Evolutionary conservation across 2,329 filamentous ascomycete species (phyloP).

Genomic region (Xylaria sp.): DNA sequence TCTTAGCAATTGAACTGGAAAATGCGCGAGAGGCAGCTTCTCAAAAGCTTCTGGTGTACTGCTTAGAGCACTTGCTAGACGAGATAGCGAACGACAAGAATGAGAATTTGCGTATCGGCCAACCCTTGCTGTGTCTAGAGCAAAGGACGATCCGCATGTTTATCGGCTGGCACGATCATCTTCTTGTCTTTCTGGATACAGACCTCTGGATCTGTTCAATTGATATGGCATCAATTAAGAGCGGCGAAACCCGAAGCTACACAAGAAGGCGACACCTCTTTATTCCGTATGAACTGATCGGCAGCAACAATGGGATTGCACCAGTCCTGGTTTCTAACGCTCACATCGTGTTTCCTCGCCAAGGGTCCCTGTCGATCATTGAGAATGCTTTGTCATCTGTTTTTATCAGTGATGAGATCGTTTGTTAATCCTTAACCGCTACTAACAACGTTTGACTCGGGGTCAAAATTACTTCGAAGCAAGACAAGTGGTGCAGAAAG

Average conservation of each 20-base stretch:
- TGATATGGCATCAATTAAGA: slow-evolving; percentile 13
- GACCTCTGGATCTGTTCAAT: slow-evolving; percentile 26
- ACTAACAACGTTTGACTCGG: too few species aligned
- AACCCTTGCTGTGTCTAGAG: slow-evolving; percentile 14
- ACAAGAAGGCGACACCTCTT: slow-evolving; percentile 23
- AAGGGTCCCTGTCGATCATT: slow-evolving; percentile 17
- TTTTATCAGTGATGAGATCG: slow-evolving; percentile 21
- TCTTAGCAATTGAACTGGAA: slow-evolving; percentile 11
- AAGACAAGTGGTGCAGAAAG: too few species aligned
- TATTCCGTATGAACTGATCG: slow-evolving; percentile 26
- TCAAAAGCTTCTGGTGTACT: slow-evolving; percentile 16
- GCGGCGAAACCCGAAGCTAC: not conserved
- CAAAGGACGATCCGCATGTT: slow-evolving; percentile 7
- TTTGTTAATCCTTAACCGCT: not conserved
- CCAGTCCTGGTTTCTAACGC: slow-evolving; percentile 9
- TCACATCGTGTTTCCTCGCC: slow-evolving; percentile 24
- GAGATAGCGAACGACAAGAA: not conserved
- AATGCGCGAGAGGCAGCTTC: not conserved
- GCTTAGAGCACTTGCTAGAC: not conserved
- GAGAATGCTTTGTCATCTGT: slow-evolving; percentile 19
- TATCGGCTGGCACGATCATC: slow-evolving; percentile 18
- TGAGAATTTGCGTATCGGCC: not conserved
- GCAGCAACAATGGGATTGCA: slow-evolving; percentile 13
- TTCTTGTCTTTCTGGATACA: slow-evolving; percentile 25
- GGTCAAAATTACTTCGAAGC: too few species aligned